Base-by-base conservation (phyloP, 148 eudicot genomes). In the Suaeda aralocaspica region DNA sequence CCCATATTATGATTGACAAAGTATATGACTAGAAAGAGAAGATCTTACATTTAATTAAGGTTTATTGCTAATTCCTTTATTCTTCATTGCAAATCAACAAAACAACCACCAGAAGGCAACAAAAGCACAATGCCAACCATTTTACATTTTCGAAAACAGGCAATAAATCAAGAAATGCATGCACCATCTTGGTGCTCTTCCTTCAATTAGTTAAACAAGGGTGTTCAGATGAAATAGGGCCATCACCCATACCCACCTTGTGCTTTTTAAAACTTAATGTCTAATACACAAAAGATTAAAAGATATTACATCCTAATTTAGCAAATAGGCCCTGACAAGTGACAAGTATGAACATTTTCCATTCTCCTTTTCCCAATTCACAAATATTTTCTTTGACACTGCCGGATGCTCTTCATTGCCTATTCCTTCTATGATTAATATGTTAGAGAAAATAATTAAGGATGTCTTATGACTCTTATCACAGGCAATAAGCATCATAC, bases 401-500 rank as follows among this genome's bases (percentile, higher is more conserved):
- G n/a, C n/a, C n/a, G n/a, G n/a, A n/a, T n/a, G n/a, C n/a, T n/a
- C n/a, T n/a, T n/a, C n/a, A n/a, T n/a, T n/a, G n/a, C n/a, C n/a
- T n/a, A n/a, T n/a, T n/a, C n/a, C n/a, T n/a, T n/a, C n/a, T n/a
- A n/a, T n/a, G n/a, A n/a, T n/a, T n/a, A n/a, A n/a, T n/a, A n/a
- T n/a, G n/a, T n/a, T n/a, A n/a, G n/a, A n/a, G n/a, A n/a, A n/a
- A n/a, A n/a, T n/a, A n/a, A n/a, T n/a, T n/a, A n/a, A n/a, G n/a
- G n/a, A n/a, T n/a, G n/a, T n/a, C n/a, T n/a, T n/a, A n/a, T n/a
- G n/a, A n/a, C n/a, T n/a, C 15, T 9, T 28, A 19, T 57, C 12
- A 21, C 11, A 58, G 29, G 30, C 48, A 24, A 58, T 41, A 5
- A 70, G 56, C 9, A 42, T 56, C 70, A 62, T 64, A 93, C 98